Percentiles rank a stretch among this genome's conserved stretches.
Conservation (phyloP, 148 eudicot species). For the Polygonum maritimum region DNA sequence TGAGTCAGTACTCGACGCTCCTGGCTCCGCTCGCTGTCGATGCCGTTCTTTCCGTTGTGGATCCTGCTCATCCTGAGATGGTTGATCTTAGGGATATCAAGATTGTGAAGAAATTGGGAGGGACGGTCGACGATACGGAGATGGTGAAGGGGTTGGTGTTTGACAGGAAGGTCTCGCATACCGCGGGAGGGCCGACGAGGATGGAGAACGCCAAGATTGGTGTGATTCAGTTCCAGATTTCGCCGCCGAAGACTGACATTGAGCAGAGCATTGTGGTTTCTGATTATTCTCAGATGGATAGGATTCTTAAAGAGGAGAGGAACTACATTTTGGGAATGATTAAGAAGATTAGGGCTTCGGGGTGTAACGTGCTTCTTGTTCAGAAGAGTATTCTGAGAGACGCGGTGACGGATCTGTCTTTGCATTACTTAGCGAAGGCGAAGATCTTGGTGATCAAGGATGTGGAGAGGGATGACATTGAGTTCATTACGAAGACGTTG, state of each 20-base stretch:
- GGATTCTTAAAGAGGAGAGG: slow-evolving; percentile 95
- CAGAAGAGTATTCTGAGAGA: slow-evolving; percentile 98
- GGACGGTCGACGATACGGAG: slow-evolving; percentile 95
- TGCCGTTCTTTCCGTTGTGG: slow-evolving; percentile 75
- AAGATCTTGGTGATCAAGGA: slow-evolving; percentile 93
- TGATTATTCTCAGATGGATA: slow-evolving; percentile 92
- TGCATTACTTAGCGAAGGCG: slow-evolving; percentile 94
- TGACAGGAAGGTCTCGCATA: slow-evolving; percentile 85
- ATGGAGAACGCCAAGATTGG: slow-evolving; percentile 89
- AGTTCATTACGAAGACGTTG: slow-evolving; percentile 92
- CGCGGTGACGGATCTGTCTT: slow-evolving; percentile 86
- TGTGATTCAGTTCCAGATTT: slow-evolving; percentile 91
- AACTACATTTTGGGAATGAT: slow-evolving; percentile 84
- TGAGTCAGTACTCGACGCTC: slow-evolving; percentile 82
- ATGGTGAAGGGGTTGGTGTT: slow-evolving; percentile 76
- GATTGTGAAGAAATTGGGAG: slow-evolving; percentile 84
- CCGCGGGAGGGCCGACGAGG: slow-evolving; percentile 78
- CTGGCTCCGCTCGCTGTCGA: slow-evolving; percentile 92
- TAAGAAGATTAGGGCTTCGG: slow-evolving; percentile 90
- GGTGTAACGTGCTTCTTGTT: slow-evolving; percentile 88
- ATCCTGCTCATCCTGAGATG: slow-evolving; percentile 60
- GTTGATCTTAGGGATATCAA: slow-evolving; percentile 81
- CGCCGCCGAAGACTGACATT: slow-evolving; percentile 91
- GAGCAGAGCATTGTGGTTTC: slow-evolving; percentile 93
- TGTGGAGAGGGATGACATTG: slow-evolving; percentile 95